A percentile compares a stretch with the other conserved stretches of the same genome.
phyloP scores from a whole-genome alignment of 805 yeast species.

The Lachancea mirantina region DNA sequence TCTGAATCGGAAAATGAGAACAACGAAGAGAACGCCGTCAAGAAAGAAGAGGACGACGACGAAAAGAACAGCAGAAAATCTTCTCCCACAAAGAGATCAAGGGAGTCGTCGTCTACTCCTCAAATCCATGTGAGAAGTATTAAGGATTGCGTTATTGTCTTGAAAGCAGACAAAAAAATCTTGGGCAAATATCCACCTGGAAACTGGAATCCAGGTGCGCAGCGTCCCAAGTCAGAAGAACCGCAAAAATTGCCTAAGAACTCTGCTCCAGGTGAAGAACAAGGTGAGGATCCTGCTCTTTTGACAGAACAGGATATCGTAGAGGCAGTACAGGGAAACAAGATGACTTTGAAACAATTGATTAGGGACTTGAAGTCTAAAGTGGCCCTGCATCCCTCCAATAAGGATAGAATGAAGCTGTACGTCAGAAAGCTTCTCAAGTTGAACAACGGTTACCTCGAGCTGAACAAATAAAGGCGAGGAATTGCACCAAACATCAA shows the following conservation, averaged over 20 bases:
- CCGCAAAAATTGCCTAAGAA: slow-evolving; percentile 4
- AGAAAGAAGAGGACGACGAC: slow-evolving; percentile 35
- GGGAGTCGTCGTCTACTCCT: slow-evolving; percentile 24
- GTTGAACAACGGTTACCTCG: slow-evolving; percentile 34
- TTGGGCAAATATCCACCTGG: slow-evolving; percentile 67
- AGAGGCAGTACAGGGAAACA: slow-evolving; percentile 42
- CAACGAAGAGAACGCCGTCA: slow-evolving; percentile 39
- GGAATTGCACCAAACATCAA: too few species aligned
- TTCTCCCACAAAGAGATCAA: slow-evolving; percentile 22
- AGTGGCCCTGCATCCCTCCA: slow-evolving; percentile 55
- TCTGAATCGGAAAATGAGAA: slow-evolving; percentile 63
- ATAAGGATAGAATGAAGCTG: slow-evolving; percentile 51
- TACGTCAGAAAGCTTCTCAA: slow-evolving; percentile 52
- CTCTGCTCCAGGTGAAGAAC: slow-evolving; percentile 2
- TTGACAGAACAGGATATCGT: slow-evolving; percentile 71
- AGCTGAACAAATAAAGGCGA: slow-evolving; percentile 8
- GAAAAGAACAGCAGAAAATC: slow-evolving; percentile 30
- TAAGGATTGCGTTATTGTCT: slow-evolving; percentile 48
- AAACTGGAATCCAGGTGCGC: slow-evolving; percentile 70
- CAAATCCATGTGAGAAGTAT: slow-evolving; percentile 36
- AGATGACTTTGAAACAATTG: slow-evolving; percentile 52
- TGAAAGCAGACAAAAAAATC: slow-evolving; percentile 57
- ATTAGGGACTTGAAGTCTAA: slow-evolving; percentile 54
- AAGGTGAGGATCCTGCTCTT: slow-evolving; percentile 19
- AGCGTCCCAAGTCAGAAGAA: slow-evolving; percentile 30